Conservation (phyloP, 192 early-diverging fungal genomes). For the Backusella sp. region DNA sequence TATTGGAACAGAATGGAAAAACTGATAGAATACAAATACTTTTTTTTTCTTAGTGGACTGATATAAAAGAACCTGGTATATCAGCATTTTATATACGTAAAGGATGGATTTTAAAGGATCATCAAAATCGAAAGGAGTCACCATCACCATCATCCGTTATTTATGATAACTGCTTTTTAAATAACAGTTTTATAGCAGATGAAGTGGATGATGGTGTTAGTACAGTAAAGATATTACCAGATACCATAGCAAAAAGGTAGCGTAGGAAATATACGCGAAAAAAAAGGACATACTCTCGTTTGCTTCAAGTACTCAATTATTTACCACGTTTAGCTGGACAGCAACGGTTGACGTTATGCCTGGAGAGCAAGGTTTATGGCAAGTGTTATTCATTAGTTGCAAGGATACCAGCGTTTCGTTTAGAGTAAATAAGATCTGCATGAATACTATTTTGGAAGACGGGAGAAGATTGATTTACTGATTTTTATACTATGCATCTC, state of each 20-base stretch:
- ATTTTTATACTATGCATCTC: not conserved
- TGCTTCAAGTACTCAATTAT: too few species aligned
- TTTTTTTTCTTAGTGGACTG: conserved; percentile 22
- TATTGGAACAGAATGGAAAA: not conserved
- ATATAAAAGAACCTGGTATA: conserved; percentile 17
- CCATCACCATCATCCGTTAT: not conserved
- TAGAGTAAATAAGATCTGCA: conserved; percentile 28
- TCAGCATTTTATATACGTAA: conserved; percentile 34
- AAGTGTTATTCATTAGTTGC: conserved; percentile 47
- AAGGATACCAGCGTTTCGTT: conserved; percentile 36
- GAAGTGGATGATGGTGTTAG: conserved; percentile 37
- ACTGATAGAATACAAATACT: not conserved
- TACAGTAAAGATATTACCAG: conserved; percentile 25
- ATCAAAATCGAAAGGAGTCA: conserved; percentile 16
- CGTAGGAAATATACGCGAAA: too few species aligned
- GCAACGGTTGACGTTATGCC: not conserved
- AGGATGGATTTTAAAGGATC: conserved; percentile 20
- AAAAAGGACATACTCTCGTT: not conserved
- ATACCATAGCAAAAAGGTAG: not conserved
- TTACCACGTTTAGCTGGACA: not conserved
- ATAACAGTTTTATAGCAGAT: conserved; percentile 39
- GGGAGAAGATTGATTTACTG: not conserved
- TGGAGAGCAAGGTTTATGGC: conserved; percentile 41
- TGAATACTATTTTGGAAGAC: not conserved
- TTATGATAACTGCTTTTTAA: conserved; percentile 39